These are phyloP conservation scores for Oenanthe sinensis DNA, from an alignment of 129 eudicot genomes.

Conservation along the genomic window DNA sequence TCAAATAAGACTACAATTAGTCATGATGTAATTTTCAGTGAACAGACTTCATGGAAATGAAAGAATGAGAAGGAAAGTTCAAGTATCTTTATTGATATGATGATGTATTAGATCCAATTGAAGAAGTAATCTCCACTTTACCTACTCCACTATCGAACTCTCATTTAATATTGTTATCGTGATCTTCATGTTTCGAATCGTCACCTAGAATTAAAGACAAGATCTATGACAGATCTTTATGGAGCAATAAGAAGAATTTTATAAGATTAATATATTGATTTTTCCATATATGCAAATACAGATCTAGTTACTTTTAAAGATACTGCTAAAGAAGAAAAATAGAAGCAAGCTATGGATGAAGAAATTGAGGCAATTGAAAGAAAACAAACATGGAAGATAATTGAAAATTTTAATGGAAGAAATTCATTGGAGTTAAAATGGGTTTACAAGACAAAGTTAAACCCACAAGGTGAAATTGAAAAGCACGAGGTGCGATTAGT, in stretches of 20 bases:
- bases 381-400: neutral
- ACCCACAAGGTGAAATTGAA: neutral
- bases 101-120: neutral
- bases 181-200: neutral
- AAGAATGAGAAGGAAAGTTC: neutral
- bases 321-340: too few species aligned
- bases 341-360: too few species aligned
- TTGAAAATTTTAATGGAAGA: neutral
- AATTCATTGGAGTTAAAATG: neutral
- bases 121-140: neutral
- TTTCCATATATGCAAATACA: too few species aligned
- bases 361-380: neutral
- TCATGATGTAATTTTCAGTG: neutral
- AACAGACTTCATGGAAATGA: too few species aligned
- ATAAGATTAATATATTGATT: too few species aligned
- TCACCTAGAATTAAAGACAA: too few species aligned
- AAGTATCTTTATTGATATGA: neutral
- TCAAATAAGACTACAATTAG: neutral
- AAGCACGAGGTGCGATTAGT: neutral
- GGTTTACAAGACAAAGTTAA: neutral
- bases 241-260: too few species aligned
- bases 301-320: too few species aligned
- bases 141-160: neutral
- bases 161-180: neutral
- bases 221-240: too few species aligned